phyloP scores from a whole-genome alignment of 768 basidiomycete species.

The Mrakia blollopis region DNA sequence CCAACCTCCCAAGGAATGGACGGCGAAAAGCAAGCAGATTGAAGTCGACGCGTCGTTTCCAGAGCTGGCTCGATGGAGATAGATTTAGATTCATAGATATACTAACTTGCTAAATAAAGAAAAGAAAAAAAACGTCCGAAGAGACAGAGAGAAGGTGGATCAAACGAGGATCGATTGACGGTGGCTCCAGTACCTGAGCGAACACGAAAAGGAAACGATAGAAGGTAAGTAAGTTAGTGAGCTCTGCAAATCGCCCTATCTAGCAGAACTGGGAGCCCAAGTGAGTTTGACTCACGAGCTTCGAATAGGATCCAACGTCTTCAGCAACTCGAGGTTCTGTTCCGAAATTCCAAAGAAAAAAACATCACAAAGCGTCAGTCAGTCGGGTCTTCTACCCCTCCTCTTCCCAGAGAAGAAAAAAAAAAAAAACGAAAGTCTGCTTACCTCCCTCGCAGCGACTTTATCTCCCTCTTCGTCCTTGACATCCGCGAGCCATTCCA shows the following conservation, averaged over 20 bases:
- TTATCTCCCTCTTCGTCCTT: slow-evolving; percentile 50
- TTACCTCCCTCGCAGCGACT: background rate
- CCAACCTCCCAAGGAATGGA: no score
- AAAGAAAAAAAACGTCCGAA: no score
- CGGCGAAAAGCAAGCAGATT: no score
- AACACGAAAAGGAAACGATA: background rate
- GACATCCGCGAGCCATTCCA: slow-evolving; percentile 80
- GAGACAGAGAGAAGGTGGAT: no score
- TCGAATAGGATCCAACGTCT: slow-evolving; percentile 21
- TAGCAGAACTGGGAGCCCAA: no score
- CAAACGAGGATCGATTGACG: background rate
- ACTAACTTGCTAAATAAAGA: no score
- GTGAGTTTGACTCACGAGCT: background rate
- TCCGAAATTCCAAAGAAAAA: background rate
- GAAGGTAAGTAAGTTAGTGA: no score
- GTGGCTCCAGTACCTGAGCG: background rate
- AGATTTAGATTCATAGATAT: no score
- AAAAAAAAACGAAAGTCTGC: background rate
- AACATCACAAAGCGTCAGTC: background rate
- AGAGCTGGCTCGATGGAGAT: no score
- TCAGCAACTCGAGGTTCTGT: slow-evolving; percentile 10
- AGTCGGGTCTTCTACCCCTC: background rate
- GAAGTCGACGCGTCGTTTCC: no score
- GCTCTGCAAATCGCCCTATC: background rate
- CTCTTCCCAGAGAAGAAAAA: no score